Evolutionary conservation across 2,329 filamentous ascomycete species (phyloP).

Genomic region (Xylaria sp.): DNA sequence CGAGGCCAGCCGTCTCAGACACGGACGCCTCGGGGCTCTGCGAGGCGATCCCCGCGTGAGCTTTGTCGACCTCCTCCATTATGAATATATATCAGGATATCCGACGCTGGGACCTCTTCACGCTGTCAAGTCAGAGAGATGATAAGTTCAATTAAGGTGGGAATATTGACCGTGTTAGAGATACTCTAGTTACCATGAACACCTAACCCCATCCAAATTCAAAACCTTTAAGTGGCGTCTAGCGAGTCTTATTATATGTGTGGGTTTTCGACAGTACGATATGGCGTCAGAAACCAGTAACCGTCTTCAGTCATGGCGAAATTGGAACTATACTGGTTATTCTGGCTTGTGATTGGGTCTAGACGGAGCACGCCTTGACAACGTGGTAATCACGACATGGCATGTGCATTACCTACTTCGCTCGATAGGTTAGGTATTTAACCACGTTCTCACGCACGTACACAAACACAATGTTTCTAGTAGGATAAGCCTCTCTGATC

Average conservation of each 20-base stretch:
- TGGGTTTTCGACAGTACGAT: background rate
- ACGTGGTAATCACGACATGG: slow-evolving; percentile 34
- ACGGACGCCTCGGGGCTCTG: slow-evolving; percentile 36
- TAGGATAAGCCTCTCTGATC: no score
- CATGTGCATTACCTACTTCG: background rate
- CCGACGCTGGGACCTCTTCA: background rate
- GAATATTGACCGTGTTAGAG: background rate
- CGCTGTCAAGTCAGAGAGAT: background rate
- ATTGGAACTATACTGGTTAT: background rate
- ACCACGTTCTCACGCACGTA: background rate
- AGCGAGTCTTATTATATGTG: background rate
- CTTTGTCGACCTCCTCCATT: slow-evolving; percentile 34
- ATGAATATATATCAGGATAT: background rate
- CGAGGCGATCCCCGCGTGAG: slow-evolving; percentile 22
- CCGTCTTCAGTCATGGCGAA: slow-evolving; percentile 2
- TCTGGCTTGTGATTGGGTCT: slow-evolving; percentile 30
- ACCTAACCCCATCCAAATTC: background rate
- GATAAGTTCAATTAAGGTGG: background rate
- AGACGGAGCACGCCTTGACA: slow-evolving; percentile 33
- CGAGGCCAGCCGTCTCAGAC: slow-evolving; percentile 37
- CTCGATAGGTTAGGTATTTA: background rate
- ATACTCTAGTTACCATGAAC: background rate
- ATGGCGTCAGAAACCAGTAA: slow-evolving; percentile 30
- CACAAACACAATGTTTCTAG: no score
- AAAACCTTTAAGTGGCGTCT: background rate